Evolutionary conservation across 768 basidiomycete species (phyloP), one percentile per base, ranked within the genome.

Genomic region (Imleria badia): DNA sequence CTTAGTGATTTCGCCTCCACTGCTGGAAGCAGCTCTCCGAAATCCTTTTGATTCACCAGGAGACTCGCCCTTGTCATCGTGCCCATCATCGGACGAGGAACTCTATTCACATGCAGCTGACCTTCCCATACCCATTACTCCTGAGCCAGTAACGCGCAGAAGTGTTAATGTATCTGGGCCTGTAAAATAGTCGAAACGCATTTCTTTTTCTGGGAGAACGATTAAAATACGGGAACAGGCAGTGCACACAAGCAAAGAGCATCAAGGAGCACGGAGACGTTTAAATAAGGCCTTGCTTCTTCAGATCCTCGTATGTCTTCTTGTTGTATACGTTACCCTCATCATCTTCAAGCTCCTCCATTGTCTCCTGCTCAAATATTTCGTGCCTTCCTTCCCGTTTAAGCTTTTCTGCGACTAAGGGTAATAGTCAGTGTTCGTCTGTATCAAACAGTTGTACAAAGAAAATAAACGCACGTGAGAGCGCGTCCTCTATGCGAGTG

Each of bases 311-410:
- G 66, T 94, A 98, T n/a, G 93, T 96, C 79, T 97, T 97, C 66
- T 87, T 86, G 73, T 94, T 94, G 73, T 98, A 98, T 46, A 98
- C 97, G 63, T 99, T 98, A 15, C 97, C 97, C 69, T 98, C 97
- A 43, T 92, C 92, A 68, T 99, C 97, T 68, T 99, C 97, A 35
- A 98, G 81, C 72, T 99, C 97, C 71, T 98, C 97, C 83, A 95
- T 96, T 20, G 91, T 91, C 73, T 98, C 94, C 64, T 91, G 87
- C 70, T 91, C 86, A 55, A 90, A 89, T 50, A 98, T 88, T 66
- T 98, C 97, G 63, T 91, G 87, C 19, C 89, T 81, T n/a, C 97
- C 97, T 73, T 98, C 96, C 56, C 87, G 87, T 74, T 99, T 99
- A 50, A 99, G 81, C 67, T 94, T 96, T 67, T 99, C 97, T 10